Evolutionary conservation across 1,139 yeast species (phyloP), one percentile per base, ranked within the genome.

Genomic region (Suhomyces anneliseae): DNA sequence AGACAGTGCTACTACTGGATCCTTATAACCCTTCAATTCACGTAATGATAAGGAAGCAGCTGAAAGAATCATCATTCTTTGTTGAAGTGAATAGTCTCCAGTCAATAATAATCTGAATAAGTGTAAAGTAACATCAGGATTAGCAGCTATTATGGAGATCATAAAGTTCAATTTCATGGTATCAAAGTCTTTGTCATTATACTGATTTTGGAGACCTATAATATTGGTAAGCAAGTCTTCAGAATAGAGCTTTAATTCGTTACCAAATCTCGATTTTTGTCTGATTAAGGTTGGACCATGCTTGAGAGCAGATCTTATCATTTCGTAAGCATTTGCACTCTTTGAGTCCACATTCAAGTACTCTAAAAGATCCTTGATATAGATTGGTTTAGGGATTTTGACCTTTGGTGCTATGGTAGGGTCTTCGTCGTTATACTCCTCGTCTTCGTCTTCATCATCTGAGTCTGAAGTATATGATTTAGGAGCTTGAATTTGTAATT

Each of bases 61-160:
- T 1, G 87, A 74, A 31, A 86, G 62, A 19, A 85, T 69, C 46
- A 72, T 63, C 59, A 85, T 69, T 40, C 92, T 63, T 51, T 81
- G 85, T 53, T 82, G 85, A 15, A 86, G 66, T 0, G 90, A 83
- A 55, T 81, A 82, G 59, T 86, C 95, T 0, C 89, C 90, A 0
- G 73, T 64, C 4, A 75, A 65, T 29, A 85, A 66, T 37, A 81
- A 59, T 32, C 66, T 58, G 32, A 78, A 66, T 3, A 82, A 51
- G 45, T 68, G 70, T 0, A 67, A 54, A 0, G 77, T 72, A 2
- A 68, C 59, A 2, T 59, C 57, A 3, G 87, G 83, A 42, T 68
- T 68, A 2, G 81, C 62, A 0, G 74, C 79, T 11, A 83, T 70
- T 1, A 84, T 70, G 0, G 89, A 77, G 11, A 82, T 71, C 62